Conservation (phyloP, 225 moss, liverwort and hornwort species). For the Takakia lepidozioides region DNA sequence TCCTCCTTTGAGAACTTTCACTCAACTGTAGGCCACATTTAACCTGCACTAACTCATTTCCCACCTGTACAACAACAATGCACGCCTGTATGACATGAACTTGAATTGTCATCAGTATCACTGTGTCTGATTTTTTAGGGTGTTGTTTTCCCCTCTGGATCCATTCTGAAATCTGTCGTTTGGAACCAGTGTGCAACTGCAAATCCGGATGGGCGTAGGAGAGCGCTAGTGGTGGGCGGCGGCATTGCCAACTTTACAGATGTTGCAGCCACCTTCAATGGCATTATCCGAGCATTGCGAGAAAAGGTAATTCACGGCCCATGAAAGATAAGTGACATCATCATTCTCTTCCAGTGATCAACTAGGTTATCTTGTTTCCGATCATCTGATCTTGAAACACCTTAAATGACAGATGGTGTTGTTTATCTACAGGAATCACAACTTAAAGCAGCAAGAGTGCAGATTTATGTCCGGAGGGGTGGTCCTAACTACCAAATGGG, state of each 20-base stretch:
- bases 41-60: no score
- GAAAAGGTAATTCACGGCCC: slow-evolving; percentile 75
- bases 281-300: slow-evolving; percentile 85
- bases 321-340: no score
- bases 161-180: background rate
- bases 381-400: no score
- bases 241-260: slow-evolving; percentile 99
- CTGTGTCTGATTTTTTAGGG: background rate
- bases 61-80: no score
- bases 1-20: no score
- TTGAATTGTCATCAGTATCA: background rate
- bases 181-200: slow-evolving; percentile 73
- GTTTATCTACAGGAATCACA: slow-evolving; percentile 84
- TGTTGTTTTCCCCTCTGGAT: background rate
- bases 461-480: slow-evolving; percentile 86
- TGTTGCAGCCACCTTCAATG: slow-evolving; percentile 89
- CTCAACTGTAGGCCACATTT: no score
- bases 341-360: no score
- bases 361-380: no score
- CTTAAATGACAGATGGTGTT: no score
- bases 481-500: slow-evolving; percentile 96
- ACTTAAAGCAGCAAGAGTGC: slow-evolving; percentile 83
- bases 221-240: slow-evolving; percentile 85
- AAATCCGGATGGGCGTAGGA: slow-evolving; percentile 75
- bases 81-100: no score